Conservation (phyloP, 2,329 filamentous ascomycete genomes). For the Fusarium staphyleae region DNA sequence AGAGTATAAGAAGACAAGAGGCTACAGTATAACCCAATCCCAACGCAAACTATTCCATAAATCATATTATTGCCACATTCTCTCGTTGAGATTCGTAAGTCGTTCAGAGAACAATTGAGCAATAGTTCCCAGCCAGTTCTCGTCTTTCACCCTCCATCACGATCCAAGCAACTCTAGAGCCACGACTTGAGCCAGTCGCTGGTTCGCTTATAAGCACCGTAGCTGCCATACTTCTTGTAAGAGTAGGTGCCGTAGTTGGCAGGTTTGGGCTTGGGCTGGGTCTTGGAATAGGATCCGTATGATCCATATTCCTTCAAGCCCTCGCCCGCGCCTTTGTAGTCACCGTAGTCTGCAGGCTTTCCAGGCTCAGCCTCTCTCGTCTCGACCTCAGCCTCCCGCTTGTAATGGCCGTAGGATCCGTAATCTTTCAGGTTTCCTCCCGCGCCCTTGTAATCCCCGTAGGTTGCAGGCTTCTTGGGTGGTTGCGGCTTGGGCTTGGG, state of each 20-base stretch:
- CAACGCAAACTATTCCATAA: neutral
- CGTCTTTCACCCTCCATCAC: neutral
- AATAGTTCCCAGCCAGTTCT: neutral
- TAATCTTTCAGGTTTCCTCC: conserved; percentile 20
- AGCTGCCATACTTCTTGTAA: conserved; percentile 24
- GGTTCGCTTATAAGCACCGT: conserved; percentile 29
- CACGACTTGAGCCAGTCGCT: conserved; percentile 20
- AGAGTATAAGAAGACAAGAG: conserved; percentile 29
- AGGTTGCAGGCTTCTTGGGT: neutral
- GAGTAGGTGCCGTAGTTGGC: conserved; percentile 10
- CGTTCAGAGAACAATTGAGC: conserved; percentile 27
- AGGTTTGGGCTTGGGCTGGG: conserved; percentile 2
- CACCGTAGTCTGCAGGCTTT: neutral
- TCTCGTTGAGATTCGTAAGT: conserved; percentile 32
- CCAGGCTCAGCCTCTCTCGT: conserved; percentile 1
- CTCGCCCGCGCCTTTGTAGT: conserved; percentile 6
- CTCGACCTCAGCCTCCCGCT: conserved; percentile 8
- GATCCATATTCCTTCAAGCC: neutral
- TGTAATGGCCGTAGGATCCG: conserved; percentile 14
- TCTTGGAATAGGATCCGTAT: neutral
- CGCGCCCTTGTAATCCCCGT: conserved; percentile 12
- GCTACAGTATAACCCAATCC: neutral
- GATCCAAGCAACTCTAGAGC: conserved; percentile 10
- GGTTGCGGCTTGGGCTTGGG: too few relatives aligned
- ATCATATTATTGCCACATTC: conserved; percentile 7